Base-by-base conservation (phyloP, 1,139 yeast genomes). In the Geotrichum restrictum region DNA sequence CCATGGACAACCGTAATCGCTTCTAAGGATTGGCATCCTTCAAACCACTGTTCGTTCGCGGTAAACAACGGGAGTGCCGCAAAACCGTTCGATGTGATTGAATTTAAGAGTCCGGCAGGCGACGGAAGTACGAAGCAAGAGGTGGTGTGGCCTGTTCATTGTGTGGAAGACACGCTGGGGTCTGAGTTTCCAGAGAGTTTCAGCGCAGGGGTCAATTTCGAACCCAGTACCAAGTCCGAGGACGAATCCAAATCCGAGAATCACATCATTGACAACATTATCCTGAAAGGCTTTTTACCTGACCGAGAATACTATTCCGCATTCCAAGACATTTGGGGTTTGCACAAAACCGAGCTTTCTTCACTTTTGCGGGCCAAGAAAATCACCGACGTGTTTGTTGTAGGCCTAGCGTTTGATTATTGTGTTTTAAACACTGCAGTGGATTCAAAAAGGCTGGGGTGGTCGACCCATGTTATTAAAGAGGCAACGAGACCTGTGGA, bases 281-380 rank as follows among this genome's bases (percentile, higher is more conserved):
- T 91, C 4, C 74, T 75, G 54, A 91, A 91, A 68, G 98, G 97
- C 0, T 77, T 74, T 55, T 67, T 83, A 32, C 71, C 71, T 24
- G 91, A 87, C 60, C 69, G 94, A 21, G 98, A 91, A 64, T 88
- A 84, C 67, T 91, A 89, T 64, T 88, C 96, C n/a, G 91, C 95
- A 39, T 89, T 91, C 66, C 73, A 77, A 52, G 98, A 91, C 66
- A 75, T 80, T 29, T 88, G 96, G 94, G 77, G 80, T 22, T 61
- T 79, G 33, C 83, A 85, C 61, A 73, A 79, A 46, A 89, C 97
- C 0, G 93, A 82, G 54, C 71, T 91, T 59, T 74, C 76, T 50
- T 67, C 65, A 1, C 68, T 75, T 40, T 73, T 91, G 57, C 65
- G 64, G 27, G 63, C 72, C 0, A 59, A 73, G 32, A 71, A 68